A percentile compares a stretch with the other conserved stretches of the same genome.
Evolutionary conservation across 805 yeast species (phyloP).

Genomic region (Schwanniomyces occidentalis): DNA sequence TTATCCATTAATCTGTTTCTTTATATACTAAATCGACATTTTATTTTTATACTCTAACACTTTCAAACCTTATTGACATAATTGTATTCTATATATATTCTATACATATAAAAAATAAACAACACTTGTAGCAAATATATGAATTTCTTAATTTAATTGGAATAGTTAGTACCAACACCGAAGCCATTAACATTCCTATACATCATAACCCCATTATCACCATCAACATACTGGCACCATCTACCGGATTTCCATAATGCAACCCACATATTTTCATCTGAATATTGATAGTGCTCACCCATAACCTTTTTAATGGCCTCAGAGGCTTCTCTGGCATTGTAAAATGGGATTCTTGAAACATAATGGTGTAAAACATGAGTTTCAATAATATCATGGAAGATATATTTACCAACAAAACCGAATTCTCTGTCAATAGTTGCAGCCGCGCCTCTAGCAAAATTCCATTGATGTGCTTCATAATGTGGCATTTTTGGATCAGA

Average conservation of each 20-base stretch:
- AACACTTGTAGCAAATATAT: slow-evolving; percentile 1
- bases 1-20: slow-evolving; percentile 28
- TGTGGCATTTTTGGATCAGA: slow-evolving; percentile 80
- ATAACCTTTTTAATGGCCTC: slow-evolving; percentile 78
- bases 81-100: neutral
- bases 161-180: slow-evolving; percentile 22
- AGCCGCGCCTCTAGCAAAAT: slow-evolving; percentile 86
- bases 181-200: slow-evolving; percentile 66
- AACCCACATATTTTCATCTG: slow-evolving; percentile 72
- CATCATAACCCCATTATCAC: slow-evolving; percentile 70
- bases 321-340: slow-evolving; percentile 79
- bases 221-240: slow-evolving; percentile 72
- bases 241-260: slow-evolving; percentile 64
- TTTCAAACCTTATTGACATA: too few relatives aligned
- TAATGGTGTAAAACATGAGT: slow-evolving; percentile 89
- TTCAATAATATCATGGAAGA: slow-evolving; percentile 87
- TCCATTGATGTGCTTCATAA: slow-evolving; percentile 76
- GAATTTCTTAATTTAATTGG: neutral
- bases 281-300: slow-evolving; percentile 75
- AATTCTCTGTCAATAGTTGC: slow-evolving; percentile 85
- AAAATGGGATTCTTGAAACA: slow-evolving; percentile 82
- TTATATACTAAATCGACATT: too few relatives aligned
- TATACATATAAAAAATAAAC: neutral
- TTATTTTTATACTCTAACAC: too few relatives aligned
- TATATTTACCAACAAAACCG: slow-evolving; percentile 73